These are phyloP conservation scores for Plantago ovata DNA, from an alignment of 257 asterid genomes.

Conservation along the genomic window DNA sequence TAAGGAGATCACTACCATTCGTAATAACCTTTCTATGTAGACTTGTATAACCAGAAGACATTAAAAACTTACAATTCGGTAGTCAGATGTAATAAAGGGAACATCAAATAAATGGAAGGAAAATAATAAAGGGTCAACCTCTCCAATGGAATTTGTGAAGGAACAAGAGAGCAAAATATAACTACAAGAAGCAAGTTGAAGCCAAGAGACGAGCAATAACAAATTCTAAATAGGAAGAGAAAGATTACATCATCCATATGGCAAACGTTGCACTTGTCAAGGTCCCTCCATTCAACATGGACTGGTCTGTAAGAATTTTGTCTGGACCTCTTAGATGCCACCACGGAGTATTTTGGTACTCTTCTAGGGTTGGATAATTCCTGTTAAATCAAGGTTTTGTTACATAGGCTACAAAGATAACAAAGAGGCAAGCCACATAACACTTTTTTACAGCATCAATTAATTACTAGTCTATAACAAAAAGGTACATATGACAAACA, in stretches of 20 bases:
- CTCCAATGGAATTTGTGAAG: too few species aligned
- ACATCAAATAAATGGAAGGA: too few species aligned
- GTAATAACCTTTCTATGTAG: not conserved
- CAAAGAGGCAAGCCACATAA: not conserved
- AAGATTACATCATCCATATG: constrained; percentile 98
- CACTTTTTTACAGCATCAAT: constrained; percentile 9
- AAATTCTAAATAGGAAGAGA: too few species aligned
- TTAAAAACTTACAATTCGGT: not conserved
- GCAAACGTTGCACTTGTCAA: constrained; percentile 97
- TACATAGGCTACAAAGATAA: constrained; percentile 25
- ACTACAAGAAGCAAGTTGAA: too few species aligned
- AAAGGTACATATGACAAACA: not conserved
- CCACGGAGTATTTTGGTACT: constrained; percentile 45
- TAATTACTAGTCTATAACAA: constrained; percentile 8
- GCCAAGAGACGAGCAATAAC: constrained; percentile 3
- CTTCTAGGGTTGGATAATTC: constrained; percentile 56
- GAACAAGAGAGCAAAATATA: too few species aligned
- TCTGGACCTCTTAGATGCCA: constrained; percentile 44
- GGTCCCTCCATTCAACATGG: constrained; percentile 91
- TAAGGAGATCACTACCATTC: not conserved
- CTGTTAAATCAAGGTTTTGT: constrained; percentile 35
- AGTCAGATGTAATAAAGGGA: not conserved
- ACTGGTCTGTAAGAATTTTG: constrained; percentile 65
- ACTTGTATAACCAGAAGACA: not conserved
- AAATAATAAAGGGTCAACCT: too few species aligned